Evolutionary conservation across 129 eudicot genomes (phyloP).

Genomic region (Cynara cardunculus): DNA sequence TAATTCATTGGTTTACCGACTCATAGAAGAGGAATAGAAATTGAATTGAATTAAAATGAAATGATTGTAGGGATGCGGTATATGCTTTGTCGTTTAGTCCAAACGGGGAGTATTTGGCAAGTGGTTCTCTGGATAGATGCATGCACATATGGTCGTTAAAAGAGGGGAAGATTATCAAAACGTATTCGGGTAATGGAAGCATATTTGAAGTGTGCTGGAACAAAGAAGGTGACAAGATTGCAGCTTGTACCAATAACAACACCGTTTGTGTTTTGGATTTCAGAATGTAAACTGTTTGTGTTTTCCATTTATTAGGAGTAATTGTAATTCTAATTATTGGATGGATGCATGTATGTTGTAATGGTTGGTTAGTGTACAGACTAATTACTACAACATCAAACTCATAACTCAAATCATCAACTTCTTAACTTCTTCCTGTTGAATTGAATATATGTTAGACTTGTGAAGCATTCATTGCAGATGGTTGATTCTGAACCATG

Average conservation of each 20-base stretch:
- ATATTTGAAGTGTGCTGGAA: conserved; percentile 59
- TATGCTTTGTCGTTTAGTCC: conserved; percentile 58
- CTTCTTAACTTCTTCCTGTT: neutral
- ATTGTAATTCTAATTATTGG: neutral
- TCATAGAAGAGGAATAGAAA: neutral
- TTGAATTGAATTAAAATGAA: neutral
- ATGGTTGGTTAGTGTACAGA: conserved; percentile 3
- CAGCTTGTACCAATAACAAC: conserved; percentile 40
- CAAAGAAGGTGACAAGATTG: conserved; percentile 54
- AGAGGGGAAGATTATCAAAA: conserved; percentile 46
- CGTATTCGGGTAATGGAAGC: conserved; percentile 38
- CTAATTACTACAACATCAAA: neutral
- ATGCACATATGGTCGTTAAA: conserved; percentile 54
- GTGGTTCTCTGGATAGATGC: conserved; percentile 45
- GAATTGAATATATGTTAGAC: neutral
- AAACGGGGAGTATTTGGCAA: conserved; percentile 54
- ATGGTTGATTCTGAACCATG: neutral
- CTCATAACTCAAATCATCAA: neutral
- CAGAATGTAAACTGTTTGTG: conserved; percentile 21
- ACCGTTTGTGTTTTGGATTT: conserved; percentile 41
- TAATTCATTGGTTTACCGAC: neutral
- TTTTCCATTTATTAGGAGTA: neutral
- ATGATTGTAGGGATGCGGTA: conserved; percentile 46
- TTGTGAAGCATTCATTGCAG: neutral
- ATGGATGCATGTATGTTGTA: neutral